Conservation (phyloP, 352 stramenopile genomes). For the Nothophytophthora sp. region DNA sequence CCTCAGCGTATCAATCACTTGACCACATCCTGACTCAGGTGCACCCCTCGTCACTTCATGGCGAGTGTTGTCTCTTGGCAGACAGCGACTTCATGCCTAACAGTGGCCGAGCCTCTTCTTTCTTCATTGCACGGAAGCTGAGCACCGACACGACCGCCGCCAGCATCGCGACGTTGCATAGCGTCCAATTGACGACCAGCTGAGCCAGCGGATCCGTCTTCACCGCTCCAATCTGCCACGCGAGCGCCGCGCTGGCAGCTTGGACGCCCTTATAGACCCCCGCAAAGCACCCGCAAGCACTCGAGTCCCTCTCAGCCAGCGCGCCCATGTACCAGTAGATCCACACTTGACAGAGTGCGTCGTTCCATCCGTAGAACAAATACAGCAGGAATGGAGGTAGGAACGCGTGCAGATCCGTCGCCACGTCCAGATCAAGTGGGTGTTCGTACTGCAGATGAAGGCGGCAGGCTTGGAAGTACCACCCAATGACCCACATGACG, state of each 20-base stretch:
- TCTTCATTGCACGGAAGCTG: background rate
- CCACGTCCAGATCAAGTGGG: slow-evolving; percentile 26
- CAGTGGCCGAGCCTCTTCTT: background rate
- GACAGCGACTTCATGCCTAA: background rate
- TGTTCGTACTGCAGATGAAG: slow-evolving; percentile 24
- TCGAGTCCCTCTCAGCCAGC: background rate
- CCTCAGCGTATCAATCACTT: too few species aligned
- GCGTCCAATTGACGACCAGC: slow-evolving; percentile 37
- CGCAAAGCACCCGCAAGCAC: slow-evolving; percentile 38
- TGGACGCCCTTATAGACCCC: slow-evolving; percentile 78
- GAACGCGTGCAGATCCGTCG: slow-evolving; percentile 15
- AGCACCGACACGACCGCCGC: slow-evolving; percentile 3
- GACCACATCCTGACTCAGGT: too few species aligned
- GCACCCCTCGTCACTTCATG: too few species aligned
- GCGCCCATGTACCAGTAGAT: slow-evolving; percentile 78
- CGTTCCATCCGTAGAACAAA: slow-evolving; percentile 67
- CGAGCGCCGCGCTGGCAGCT: slow-evolving; percentile 27
- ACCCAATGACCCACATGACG: slow-evolving; percentile 42
- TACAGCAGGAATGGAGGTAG: slow-evolving; percentile 53
- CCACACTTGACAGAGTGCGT: slow-evolving; percentile 80
- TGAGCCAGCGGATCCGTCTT: slow-evolving; percentile 20
- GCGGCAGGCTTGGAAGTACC: slow-evolving; percentile 16
- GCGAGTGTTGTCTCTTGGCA: too few species aligned
- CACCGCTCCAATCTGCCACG: slow-evolving; percentile 41
- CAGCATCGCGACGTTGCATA: slow-evolving; percentile 20